Base-by-base conservation (phyloP, 2,329 filamentous ascomycete genomes). In the Fusarium gaditjirri region DNA sequence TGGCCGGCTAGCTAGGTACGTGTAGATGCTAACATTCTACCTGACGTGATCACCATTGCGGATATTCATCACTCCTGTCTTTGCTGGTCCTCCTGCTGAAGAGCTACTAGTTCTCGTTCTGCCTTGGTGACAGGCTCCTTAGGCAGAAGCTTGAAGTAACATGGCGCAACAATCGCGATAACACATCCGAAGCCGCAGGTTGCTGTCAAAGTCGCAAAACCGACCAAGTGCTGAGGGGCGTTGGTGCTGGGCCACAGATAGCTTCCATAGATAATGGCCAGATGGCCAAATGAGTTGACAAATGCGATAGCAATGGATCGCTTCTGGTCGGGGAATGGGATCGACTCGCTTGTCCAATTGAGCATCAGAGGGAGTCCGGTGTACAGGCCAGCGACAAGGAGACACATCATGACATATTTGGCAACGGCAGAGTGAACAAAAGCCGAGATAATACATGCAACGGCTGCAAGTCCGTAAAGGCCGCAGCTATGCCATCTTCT, bases 211-310 rank as follows among this genome's bases (percentile, higher is more conserved):
- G 60, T 49, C 4, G 42, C 78, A 39, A 80, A 80, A 0, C 78
- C 76, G 17, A 78, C 61, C 8, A 72, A 73, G 47, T 79, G 79
- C 7, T 53, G 72, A 0, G 78, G 78, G 8, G 60, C 55, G 31
- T 80, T 76, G 62, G 85, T 83, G 7, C 44, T 65, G 39, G 62
- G 65, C 64, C 68, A 71, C 2, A 65, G 29, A 5, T 61, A 43
- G 4, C 57, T 71, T 5, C 68, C 68, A 2, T 65, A 71, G 10
- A 72, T 58, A 3, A 57, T 68, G 16, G 60, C 57, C 25, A 66
- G 31, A 10, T 69, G 61, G 1, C 68, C 70, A 42, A 69, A 67
- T 2, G 57, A 57, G 12, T 65, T 70, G 1, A 70, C 66, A 8
- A 72, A 41, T 0, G 62, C 60, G 6, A 73, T 59, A 1, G 68